Evolutionary conservation across 495 filamentous ascomycete species (phyloP).

Genomic region (Entonaema liquescens): DNA sequence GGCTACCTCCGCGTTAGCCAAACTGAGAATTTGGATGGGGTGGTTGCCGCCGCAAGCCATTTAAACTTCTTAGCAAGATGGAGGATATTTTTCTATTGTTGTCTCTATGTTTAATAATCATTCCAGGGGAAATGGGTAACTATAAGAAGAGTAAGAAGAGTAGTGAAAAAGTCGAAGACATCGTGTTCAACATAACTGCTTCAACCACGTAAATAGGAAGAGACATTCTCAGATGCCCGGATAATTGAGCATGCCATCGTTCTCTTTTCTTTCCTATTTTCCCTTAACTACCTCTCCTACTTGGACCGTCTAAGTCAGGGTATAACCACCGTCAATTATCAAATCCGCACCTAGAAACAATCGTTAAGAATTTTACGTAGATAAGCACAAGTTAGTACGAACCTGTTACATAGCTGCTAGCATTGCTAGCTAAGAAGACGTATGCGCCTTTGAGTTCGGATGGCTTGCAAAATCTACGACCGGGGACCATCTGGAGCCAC

Average conservation of each 20-base stretch:
- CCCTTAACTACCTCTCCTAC: not conserved
- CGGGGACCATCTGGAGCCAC: constrained; percentile 42
- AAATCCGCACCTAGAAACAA: constrained; percentile 29
- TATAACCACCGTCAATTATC: constrained; percentile 57
- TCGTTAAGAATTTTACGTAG: not conserved
- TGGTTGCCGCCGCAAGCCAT: not conserved
- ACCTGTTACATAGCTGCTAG: constrained; percentile 55
- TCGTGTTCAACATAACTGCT: too few relatives aligned
- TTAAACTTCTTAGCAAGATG: not conserved
- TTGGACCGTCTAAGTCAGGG: constrained; percentile 45
- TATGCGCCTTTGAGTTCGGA: constrained; percentile 76
- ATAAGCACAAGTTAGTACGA: not conserved
- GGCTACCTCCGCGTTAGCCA: not conserved
- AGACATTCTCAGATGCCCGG: too few relatives aligned
- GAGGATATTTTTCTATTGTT: not conserved
- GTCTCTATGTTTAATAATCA: not conserved
- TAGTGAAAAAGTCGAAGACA: too few relatives aligned
- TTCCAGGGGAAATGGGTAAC: too few relatives aligned
- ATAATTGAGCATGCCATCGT: not conserved
- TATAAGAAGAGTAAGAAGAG: too few relatives aligned
- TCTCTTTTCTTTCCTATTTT: not conserved
- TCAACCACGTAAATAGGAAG: too few relatives aligned
- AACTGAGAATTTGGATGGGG: not conserved
- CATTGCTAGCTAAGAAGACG: constrained; percentile 70
- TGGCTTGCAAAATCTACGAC: constrained; percentile 55